phyloP scores from a whole-genome alignment of 2,329 filamentous ascomycete species.

The Teratosphaeria epicoccoides region DNA sequence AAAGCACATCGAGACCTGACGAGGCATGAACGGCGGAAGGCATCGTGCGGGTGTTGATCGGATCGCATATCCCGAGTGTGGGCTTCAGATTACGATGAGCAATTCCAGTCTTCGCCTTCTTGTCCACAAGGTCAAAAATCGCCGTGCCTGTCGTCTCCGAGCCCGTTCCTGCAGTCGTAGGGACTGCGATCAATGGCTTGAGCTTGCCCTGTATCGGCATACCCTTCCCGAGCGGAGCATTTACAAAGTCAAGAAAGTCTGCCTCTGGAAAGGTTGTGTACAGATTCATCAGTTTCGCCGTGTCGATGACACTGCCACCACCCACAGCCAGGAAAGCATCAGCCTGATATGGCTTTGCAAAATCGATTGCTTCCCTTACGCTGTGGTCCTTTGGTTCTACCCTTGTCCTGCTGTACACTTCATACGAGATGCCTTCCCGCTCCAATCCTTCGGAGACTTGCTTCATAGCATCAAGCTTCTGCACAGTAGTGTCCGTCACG shows the following conservation, averaged over 20 bases:
- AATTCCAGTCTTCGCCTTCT: constrained; percentile 88
- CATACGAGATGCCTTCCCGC: constrained; percentile 66
- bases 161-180: constrained; percentile 76
- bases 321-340: constrained; percentile 90
- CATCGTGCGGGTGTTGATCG: constrained; percentile 93
- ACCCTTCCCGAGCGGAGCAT: constrained; percentile 82
- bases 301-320: constrained; percentile 92
- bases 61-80: constrained; percentile 75
- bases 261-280: constrained; percentile 86
- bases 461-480: constrained; percentile 76
- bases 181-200: constrained; percentile 68
- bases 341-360: constrained; percentile 66
- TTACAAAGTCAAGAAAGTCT: constrained; percentile 95
- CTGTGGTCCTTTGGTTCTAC: constrained; percentile 93
- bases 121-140: constrained; percentile 88
- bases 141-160: constrained; percentile 96
- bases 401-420: constrained; percentile 68
- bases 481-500: constrained; percentile 77
- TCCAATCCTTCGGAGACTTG: constrained; percentile 74
- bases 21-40: constrained; percentile 84
- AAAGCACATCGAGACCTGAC: constrained; percentile 88
- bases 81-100: constrained; percentile 94
- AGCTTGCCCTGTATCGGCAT: constrained; percentile 60
- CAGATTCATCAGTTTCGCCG: constrained; percentile 96
- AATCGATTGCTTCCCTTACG: constrained; percentile 79